Base-by-base conservation (phyloP, 306 rosid species). In the Trifolium pratense region DNA sequence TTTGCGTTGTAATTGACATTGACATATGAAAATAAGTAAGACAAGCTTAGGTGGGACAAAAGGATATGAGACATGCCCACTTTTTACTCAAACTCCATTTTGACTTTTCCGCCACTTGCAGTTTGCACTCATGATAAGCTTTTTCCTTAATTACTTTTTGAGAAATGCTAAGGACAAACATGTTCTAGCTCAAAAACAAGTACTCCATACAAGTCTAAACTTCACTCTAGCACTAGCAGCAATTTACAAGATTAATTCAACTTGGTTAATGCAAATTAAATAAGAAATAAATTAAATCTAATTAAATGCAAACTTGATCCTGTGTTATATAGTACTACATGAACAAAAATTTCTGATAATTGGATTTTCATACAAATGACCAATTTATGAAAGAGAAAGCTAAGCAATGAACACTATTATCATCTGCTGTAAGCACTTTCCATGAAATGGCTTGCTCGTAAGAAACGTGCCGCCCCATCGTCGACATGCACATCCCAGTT, bases 371-470 rank as follows among this genome's bases (percentile, higher is more conserved):
- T 83, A 90, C 92, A 90, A 95, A 95, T 20, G 99, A 95, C 99
- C 99, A 95, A 77, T 91, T 95, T 66, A 88, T 75, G 83, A 95
- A 95, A 60, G 92, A 86, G 79, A 95, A 95, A 39, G 97, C 97
- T 17, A 95, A 85, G 88, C 97, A 95, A 70, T 95, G 97, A 66
- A 90, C 92, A 49, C 67, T 71, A 48, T 73, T 90, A 39, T 91
- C 93, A 65, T 91, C 97, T 10, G 89, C 82, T 7, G 89, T 80
- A 52, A 86, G 87, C 14, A 95, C 99, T 85, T 95, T 95, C 99
- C 97, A 95, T 16, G 96, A 92, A n/a, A 90, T 67, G 36, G 93
- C 97, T 84, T 95, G 99, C 48, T 95, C 99, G 11, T 83, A 95
- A 1, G 99, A 88, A 20, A 88, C 84, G 17, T 90, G 90, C 34